Conservation (phyloP, 805 yeast species). For the Wickerhamomyces chaumierensis region DNA sequence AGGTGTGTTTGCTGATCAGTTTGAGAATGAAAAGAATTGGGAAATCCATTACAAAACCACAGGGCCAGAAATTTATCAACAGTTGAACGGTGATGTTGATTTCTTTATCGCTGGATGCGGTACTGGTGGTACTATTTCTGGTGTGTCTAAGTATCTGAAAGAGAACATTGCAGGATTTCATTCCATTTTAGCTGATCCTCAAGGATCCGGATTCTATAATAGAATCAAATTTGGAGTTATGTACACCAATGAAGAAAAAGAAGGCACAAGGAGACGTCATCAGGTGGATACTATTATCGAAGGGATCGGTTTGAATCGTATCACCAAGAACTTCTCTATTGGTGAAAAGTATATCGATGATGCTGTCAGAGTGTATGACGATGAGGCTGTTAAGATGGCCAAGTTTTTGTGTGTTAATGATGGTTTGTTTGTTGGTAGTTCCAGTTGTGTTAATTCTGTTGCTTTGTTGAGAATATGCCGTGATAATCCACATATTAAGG, state of each 20-base stretch:
- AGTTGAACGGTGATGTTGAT: slow-evolving; percentile 55
- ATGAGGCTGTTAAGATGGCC: slow-evolving; percentile 83
- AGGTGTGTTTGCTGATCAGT: slow-evolving; percentile 91
- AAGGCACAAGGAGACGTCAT: slow-evolving; percentile 89
- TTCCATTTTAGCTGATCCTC: slow-evolving; percentile 81
- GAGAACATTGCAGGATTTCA: slow-evolving; percentile 29
- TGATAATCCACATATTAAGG: slow-evolving; percentile 25
- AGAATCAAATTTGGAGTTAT: slow-evolving; percentile 83
- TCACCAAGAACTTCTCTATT: slow-evolving; percentile 67
- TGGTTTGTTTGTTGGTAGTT: slow-evolving; percentile 85
- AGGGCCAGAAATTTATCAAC: slow-evolving; percentile 86
- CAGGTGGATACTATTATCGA: slow-evolving; percentile 93
- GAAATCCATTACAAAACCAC: slow-evolving; percentile 68
- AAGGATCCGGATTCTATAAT: slow-evolving; percentile 86
- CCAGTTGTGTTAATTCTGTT: slow-evolving; percentile 89
- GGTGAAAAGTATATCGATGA: slow-evolving; percentile 69
- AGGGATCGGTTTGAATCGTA: slow-evolving; percentile 84
- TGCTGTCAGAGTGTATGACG: slow-evolving; percentile 69
- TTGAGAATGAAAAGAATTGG: slow-evolving; percentile 92
- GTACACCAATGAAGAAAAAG: slow-evolving; percentile 82
- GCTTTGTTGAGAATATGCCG: slow-evolving; percentile 64
- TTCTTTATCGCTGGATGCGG: slow-evolving; percentile 88
- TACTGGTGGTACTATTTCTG: slow-evolving; percentile 96
- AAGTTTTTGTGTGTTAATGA: slow-evolving; percentile 68
- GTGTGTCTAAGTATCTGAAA: slow-evolving; percentile 70